Conservation (phyloP, 495 filamentous ascomycete species). For the Trypethelium eluteriae region DNA sequence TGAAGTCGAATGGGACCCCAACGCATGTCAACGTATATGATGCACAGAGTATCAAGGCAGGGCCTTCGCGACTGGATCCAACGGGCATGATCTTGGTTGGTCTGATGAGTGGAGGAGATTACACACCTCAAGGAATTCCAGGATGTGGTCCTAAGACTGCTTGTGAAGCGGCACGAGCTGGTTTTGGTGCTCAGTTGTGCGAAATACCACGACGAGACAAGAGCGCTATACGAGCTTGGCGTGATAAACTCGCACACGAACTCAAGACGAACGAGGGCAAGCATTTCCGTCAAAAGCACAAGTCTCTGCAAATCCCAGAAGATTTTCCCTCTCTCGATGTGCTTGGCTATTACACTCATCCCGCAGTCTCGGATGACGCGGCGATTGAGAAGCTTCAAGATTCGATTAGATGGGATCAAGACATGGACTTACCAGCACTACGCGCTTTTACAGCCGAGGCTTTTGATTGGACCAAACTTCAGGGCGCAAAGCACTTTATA, state of each 20-base stretch:
- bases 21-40: constrained; percentile 84
- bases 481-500: constrained; percentile 79
- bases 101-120: constrained; percentile 93
- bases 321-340: constrained; percentile 72
- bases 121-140: constrained; percentile 79
- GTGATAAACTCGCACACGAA: constrained; percentile 64
- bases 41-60: constrained; percentile 45
- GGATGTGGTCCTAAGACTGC: constrained; percentile 81
- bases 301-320: constrained; percentile 65
- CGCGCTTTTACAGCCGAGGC: constrained; percentile 65
- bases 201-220: constrained; percentile 39
- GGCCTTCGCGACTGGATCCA: constrained; percentile 54
- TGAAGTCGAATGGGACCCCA: constrained; percentile 52
- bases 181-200: constrained; percentile 76
- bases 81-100: constrained; percentile 93
- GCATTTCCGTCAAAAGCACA: constrained; percentile 69
- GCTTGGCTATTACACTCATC: constrained; percentile 77
- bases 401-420: constrained; percentile 52
- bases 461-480: constrained; percentile 76
- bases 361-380: constrained; percentile 59
- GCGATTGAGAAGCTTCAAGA: constrained; percentile 52
- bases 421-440: constrained; percentile 60
- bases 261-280: constrained; percentile 76
- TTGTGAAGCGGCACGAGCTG: constrained; percentile 80
- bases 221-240: constrained; percentile 57